Percentiles rank a stretch among this genome's conserved stretches.
These are phyloP conservation scores for Antitrichia curtipendula DNA, from an alignment of 225 moss, liverwort and hornwort genomes.

Conservation along the genomic window DNA sequence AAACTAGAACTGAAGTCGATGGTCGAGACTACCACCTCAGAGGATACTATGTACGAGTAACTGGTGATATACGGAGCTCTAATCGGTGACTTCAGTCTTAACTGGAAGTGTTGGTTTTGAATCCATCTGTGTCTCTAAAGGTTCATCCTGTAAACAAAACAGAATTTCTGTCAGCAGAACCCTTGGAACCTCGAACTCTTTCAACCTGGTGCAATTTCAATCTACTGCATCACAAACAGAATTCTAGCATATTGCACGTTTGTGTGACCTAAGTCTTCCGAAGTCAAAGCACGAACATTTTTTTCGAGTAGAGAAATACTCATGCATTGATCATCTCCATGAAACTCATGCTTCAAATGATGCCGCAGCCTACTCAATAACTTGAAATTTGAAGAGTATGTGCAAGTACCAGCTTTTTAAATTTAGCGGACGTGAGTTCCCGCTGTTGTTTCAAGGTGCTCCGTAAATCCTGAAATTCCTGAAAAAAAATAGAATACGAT, in stretches of 20 bases:
- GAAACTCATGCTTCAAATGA: background rate
- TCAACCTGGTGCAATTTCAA: background rate
- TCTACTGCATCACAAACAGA: background rate
- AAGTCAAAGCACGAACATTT: background rate
- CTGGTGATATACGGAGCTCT: background rate
- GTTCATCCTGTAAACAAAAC: slow-evolving; percentile 10
- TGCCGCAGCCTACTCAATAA: background rate
- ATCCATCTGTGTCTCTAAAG: background rate
- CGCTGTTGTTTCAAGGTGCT: slow-evolving; percentile 39
- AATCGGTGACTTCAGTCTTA: background rate
- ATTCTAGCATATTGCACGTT: background rate
- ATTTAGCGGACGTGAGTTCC: slow-evolving; percentile 19
- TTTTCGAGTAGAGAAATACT: background rate
- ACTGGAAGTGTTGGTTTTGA: background rate
- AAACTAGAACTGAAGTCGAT: background rate
- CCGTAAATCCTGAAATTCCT: slow-evolving; percentile 44
- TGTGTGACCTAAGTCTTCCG: background rate
- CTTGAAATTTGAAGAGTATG: background rate
- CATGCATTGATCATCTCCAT: background rate
- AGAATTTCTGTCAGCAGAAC: background rate
- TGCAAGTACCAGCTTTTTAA: slow-evolving; percentile 15
- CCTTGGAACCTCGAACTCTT: background rate
- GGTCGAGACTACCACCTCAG: slow-evolving; percentile 21
- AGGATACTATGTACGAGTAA: slow-evolving; percentile 1
- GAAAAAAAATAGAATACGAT: background rate